phyloP scores from a whole-genome alignment of 306 rosid species.

The Sophora flavescens region DNA sequence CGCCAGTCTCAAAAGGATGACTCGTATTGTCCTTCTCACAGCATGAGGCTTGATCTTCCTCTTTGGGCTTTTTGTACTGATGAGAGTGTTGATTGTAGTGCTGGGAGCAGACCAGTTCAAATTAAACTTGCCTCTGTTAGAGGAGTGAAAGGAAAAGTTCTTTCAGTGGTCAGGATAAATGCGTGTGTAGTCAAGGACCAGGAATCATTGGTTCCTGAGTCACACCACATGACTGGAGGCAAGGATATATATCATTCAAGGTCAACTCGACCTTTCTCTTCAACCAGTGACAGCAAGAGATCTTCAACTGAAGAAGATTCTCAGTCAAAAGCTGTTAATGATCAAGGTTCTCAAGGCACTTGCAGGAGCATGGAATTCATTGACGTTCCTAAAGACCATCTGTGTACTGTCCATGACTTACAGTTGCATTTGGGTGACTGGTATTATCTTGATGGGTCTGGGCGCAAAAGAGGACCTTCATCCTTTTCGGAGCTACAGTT shows the following conservation, averaged over 20 bases:
- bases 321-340: slow-evolving; percentile 57
- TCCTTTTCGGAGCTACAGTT: slow-evolving; percentile 82
- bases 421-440: slow-evolving; percentile 90
- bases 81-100: slow-evolving; percentile 66
- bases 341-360: slow-evolving; percentile 54
- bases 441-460: slow-evolving; percentile 98
- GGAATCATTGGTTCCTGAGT: slow-evolving; percentile 82
- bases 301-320: slow-evolving; percentile 76
- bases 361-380: slow-evolving; percentile 53
- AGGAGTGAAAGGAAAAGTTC: slow-evolving; percentile 87
- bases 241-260: slow-evolving; percentile 79
- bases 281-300: slow-evolving; percentile 79
- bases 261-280: slow-evolving; percentile 67
- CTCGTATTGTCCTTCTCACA: slow-evolving; percentile 81
- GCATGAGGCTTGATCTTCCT: slow-evolving; percentile 87
- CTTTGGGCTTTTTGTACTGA: slow-evolving; percentile 90
- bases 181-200: slow-evolving; percentile 95
- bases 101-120: slow-evolving; percentile 57
- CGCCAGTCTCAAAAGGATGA: slow-evolving; percentile 93
- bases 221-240: slow-evolving; percentile 67
- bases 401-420: slow-evolving; percentile 75
- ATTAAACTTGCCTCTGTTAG: slow-evolving; percentile 62
- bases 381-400: slow-evolving; percentile 71
- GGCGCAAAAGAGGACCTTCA: slow-evolving; percentile 92
- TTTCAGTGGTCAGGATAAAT: slow-evolving; percentile 90